Base-by-base conservation (phyloP, 108 stramenopile species). In the Skeletonema grethae region DNA sequence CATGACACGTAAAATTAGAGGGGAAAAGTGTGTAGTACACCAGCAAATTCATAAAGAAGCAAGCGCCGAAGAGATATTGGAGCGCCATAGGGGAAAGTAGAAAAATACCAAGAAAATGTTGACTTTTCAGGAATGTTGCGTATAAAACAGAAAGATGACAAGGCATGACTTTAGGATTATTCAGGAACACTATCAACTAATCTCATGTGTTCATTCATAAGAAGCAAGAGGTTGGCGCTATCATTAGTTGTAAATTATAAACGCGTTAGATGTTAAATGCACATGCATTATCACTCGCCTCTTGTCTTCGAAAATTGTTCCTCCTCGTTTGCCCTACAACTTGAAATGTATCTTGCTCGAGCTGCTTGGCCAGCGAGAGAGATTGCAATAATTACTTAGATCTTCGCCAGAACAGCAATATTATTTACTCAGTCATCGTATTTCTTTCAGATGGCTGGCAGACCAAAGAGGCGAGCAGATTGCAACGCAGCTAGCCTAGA, bases 51-150 rank as follows among this genome's bases (percentile, higher is more conserved):
- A 53, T 53, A 53, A 53, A 9, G 22, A 53, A 50, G 6, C 50
- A 53, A 53, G 50, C 50, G 18, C 50, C 50, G 22, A 53, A 53
- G 9, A 22, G 50, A 53, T 16, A 48, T 22, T 22, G 50, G 22
- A 53, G 50, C 50, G 50, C 50, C 50, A 53, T 53, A n/a, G 22
- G 50, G 22, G 50, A 22, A 22, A 22, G 50, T 24, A 53, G 50
- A 43, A 43, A 10, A 43, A 43, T 43, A 43, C 15, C 41, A 43
- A 53, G 50, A 22, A 53, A 22, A 53, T 16, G 50, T 53, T 22
- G 20, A 22, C 18, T 22, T 53, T 53, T 53, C 50, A 22, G 50
- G 50, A 53, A 18, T 16, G 46, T 20, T 53, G 50, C 50, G 18
- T 8, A 53, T 53, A 53, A 22, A 53, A 24, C 50, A 53, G 22